Evolutionary conservation across 1,139 yeast genomes (phyloP).

Genomic region (Yamadazyma sp.): DNA sequence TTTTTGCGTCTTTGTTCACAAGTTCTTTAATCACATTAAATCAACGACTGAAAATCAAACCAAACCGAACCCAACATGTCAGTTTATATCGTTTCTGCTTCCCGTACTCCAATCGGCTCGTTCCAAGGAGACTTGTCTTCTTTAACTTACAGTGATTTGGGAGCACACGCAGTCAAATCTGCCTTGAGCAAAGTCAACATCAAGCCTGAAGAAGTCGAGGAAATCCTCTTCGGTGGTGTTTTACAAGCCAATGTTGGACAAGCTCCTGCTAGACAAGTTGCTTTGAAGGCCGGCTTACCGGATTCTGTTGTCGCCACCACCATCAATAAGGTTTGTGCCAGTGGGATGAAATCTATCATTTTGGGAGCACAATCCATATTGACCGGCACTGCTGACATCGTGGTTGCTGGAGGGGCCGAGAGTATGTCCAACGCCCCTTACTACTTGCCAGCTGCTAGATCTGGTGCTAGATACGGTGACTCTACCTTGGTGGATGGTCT

Average conservation of each 20-base stretch:
- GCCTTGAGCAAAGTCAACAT: slow-evolving; percentile 81
- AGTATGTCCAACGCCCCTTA: slow-evolving; percentile 96
- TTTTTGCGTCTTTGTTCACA: no score
- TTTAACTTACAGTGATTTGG: slow-evolving; percentile 78
- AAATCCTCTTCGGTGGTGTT: slow-evolving; percentile 90
- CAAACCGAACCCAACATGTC: slow-evolving; percentile 19
- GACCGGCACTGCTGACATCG: slow-evolving; percentile 88
- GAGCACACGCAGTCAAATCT: slow-evolving; percentile 87
- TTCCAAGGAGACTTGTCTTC: slow-evolving; percentile 83
- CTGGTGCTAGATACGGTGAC: slow-evolving; percentile 89
- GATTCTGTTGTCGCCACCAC: slow-evolving; percentile 81
- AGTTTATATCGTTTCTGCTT: slow-evolving; percentile 86
- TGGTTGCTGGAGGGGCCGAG: slow-evolving; percentile 97
- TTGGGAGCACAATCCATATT: slow-evolving; percentile 87
- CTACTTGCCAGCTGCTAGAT: slow-evolving; percentile 82
- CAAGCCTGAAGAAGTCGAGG: slow-evolving; percentile 79
- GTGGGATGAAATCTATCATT: slow-evolving; percentile 90
- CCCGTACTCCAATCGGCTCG: slow-evolving; percentile 95
- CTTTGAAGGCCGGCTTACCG: slow-evolving; percentile 82
- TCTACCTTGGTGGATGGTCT: slow-evolving; percentile 78
- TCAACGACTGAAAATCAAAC: no score
- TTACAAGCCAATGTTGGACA: slow-evolving; percentile 94
- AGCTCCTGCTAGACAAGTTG: slow-evolving; percentile 98
- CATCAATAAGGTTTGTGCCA: slow-evolving; percentile 95
- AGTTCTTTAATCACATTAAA: no score